phyloP scores from a whole-genome alignment of 169 alveolate genomes.

The Sarcocystis neurona region DNA sequence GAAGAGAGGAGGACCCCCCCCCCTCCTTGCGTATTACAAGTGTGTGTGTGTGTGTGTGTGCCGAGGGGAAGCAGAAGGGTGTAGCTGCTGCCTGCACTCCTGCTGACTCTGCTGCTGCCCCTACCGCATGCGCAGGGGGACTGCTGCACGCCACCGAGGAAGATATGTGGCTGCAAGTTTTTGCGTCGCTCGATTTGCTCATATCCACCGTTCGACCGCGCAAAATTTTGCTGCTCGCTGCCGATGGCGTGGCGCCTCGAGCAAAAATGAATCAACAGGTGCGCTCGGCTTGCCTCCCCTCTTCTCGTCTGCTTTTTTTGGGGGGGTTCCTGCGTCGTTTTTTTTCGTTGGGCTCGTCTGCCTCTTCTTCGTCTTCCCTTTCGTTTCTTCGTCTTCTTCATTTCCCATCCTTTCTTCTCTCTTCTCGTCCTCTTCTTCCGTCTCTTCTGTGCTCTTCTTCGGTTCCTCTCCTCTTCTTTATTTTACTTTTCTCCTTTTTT shows the following conservation, averaged over 20 bases:
- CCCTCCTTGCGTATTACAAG: neutral
- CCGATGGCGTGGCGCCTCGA: conserved; percentile 99
- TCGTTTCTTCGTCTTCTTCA: neutral
- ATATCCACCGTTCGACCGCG: conserved; percentile 93
- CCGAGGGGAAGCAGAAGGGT: too few species aligned
- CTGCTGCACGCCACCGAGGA: conserved; percentile 53
- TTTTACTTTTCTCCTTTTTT: neutral
- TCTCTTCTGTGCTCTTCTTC: neutral
- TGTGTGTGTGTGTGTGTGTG: neutral
- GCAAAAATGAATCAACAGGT: conserved; percentile 99
- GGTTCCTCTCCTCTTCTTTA: neutral
- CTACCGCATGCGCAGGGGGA: too few species aligned
- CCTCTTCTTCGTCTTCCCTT: neutral
- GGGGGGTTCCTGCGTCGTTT: neutral
- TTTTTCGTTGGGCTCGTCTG: neutral
- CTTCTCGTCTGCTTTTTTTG: neutral
- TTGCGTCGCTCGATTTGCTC: conserved; percentile 68
- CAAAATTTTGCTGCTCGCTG: conserved; percentile 84
- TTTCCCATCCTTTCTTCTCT: neutral
- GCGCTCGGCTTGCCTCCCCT: neutral
- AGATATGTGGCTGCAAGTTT: conserved; percentile 56
- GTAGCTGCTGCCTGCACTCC: too few species aligned
- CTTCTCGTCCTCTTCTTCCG: neutral
- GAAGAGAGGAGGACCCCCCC: too few species aligned
- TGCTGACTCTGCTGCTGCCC: too few species aligned